Evolutionary conservation across 345 rosid species (phyloP).

Genomic region (Populus pruinosa): DNA sequence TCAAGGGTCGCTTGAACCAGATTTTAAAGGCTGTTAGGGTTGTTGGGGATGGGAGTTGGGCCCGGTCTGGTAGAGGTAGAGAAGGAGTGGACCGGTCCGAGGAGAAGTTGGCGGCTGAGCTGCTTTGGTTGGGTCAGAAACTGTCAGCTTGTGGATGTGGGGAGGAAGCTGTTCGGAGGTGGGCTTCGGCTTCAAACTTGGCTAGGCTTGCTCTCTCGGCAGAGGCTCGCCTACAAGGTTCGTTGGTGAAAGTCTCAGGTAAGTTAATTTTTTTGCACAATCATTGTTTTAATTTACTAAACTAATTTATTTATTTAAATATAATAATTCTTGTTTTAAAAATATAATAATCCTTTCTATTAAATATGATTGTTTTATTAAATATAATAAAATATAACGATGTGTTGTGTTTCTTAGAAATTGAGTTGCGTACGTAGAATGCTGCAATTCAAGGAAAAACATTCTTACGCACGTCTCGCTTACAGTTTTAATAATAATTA

Average conservation of each 20-base stretch:
- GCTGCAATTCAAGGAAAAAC: too few species aligned
- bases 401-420: too few species aligned
- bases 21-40: slow-evolving; percentile 39
- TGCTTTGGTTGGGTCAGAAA: slow-evolving; percentile 80
- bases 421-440: too few species aligned
- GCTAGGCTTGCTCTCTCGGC: slow-evolving; percentile 66
- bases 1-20: slow-evolving; percentile 36
- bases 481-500: too few species aligned
- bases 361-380: too few species aligned
- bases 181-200: slow-evolving; percentile 81
- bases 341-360: too few species aligned
- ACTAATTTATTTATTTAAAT: too few species aligned
- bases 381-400: too few species aligned
- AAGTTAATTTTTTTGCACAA: background rate
- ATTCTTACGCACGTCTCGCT: too few species aligned
- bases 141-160: slow-evolving; percentile 58
- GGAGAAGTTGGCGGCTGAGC: slow-evolving; percentile 82
- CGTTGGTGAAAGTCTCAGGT: slow-evolving; percentile 73
- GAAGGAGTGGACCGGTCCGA: slow-evolving; percentile 38
- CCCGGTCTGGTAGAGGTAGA: slow-evolving; percentile 26
- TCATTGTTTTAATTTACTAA: background rate
- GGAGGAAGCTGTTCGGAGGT: slow-evolving; percentile 68
- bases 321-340: too few species aligned
- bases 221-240: slow-evolving; percentile 69
- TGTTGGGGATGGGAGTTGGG: slow-evolving; percentile 37